Base-by-base conservation (phyloP, 2,329 filamentous ascomycete genomes). In the Penicillium paneum region DNA sequence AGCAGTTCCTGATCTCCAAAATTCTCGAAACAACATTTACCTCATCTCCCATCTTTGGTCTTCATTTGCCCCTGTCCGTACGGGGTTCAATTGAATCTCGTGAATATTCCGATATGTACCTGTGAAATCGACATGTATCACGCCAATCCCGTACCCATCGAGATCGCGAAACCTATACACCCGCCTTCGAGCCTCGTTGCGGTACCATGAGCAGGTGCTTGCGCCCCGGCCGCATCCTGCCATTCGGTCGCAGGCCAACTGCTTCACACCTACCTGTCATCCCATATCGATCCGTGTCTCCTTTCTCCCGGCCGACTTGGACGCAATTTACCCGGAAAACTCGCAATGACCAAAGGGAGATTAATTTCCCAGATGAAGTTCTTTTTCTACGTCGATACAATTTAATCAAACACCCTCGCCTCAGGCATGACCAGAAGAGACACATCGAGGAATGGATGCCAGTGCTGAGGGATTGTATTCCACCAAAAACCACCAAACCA, bases 181-280 rank as follows among this genome's bases (percentile, higher is more conserved):
- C 48, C 60, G 61, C 60, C 65, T 53, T 63, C 55, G 59, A 61
- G 48, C 53, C 60, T 63, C 42, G 42, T 32, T 52, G 58, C 66
- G 68, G 71, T 73, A 73, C 74, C 74, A 76, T 76, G 74, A 72
- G 68, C 69, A 67, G 65, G 67, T 74, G 68, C 65, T 66, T 73
- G 56, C 59, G 66, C 61, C 59, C 67, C 67, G 64, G 69, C 64
- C 68, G 65, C 66, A 66, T 68, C 63, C 65, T 66, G 59, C 64
- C 64, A 67, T 63, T 68, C 62, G 65, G 68, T 63, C 65, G 66
- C 63, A 64, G 64, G 61, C 50, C 55, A 57, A 32, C 24, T 52
- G 54, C 54, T 57, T 57, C 59, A 53, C 52, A 50, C 52, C 59
- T 41, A 39, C 35, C 52, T 57, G 45, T 53, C 39, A 21, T 50